phyloP scores from a whole-genome alignment of 2,329 filamentous ascomycete species.

The Thelonectria olida region DNA sequence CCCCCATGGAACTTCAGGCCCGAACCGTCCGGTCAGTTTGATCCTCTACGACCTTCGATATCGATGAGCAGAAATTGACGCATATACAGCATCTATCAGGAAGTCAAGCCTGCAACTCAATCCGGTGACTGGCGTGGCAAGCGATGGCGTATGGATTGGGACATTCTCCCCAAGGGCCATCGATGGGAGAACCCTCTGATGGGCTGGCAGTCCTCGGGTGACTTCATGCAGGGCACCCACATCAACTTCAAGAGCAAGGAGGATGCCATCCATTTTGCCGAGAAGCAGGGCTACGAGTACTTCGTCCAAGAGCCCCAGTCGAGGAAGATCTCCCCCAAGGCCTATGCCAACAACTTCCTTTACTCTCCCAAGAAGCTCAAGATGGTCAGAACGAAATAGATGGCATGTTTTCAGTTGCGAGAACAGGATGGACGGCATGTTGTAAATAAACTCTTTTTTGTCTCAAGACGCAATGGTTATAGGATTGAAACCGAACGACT shows the following conservation, averaged over 20 bases:
- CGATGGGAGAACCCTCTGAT: conserved; percentile 99
- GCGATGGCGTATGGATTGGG: conserved; percentile 99
- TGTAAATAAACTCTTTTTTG: conserved; percentile 43
- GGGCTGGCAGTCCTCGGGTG: conserved; percentile 96
- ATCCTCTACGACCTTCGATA: not conserved
- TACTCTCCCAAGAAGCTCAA: conserved; percentile 89
- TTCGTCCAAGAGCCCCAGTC: conserved; percentile 97
- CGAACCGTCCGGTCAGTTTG: conserved; percentile 84
- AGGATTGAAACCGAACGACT: not conserved
- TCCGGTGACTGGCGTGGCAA: conserved; percentile 87
- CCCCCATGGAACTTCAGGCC: conserved; percentile 92
- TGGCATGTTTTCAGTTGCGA: conserved; percentile 5
- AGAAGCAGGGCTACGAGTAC: conserved; percentile 99
- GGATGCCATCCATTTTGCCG: conserved; percentile 91
- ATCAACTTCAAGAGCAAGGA: conserved; percentile 93
- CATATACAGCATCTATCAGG: conserved; percentile 81
- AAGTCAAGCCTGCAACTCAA: conserved; percentile 93
- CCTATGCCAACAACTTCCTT: conserved; percentile 96
- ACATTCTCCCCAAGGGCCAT: conserved; percentile 89
- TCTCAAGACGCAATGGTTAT: conserved; percentile 29
- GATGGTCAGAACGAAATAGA: conserved; percentile 82
- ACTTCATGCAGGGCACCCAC: conserved; percentile 93
- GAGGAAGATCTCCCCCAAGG: conserved; percentile 85
- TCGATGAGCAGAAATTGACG: conserved; percentile 17
- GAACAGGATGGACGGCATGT: conserved; percentile 17